Evolutionary conservation across 2,329 filamentous ascomycete genomes (phyloP).

Genomic region (Cytospora chrysosperma): DNA sequence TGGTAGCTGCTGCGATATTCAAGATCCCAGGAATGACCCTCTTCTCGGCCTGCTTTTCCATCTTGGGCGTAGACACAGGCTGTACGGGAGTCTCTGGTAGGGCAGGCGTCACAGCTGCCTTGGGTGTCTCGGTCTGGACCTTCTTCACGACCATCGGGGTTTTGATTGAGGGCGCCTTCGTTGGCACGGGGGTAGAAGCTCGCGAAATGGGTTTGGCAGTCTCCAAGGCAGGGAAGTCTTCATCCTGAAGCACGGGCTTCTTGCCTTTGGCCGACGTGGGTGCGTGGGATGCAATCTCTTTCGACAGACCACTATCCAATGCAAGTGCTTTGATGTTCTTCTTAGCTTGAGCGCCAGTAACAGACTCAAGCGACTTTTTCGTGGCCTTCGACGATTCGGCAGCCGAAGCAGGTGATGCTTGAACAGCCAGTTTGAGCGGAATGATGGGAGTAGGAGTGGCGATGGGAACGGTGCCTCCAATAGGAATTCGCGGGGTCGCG

Average conservation of each 20-base stretch:
- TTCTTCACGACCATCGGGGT: slow-evolving; percentile 38
- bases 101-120: slow-evolving; percentile 14
- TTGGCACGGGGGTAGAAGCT: slow-evolving; percentile 32
- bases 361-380: slow-evolving; percentile 28
- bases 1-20: slow-evolving; percentile 51
- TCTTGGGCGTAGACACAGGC: slow-evolving; percentile 27
- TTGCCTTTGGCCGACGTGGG: slow-evolving; percentile 33
- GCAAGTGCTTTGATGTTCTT: slow-evolving; percentile 43
- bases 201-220: slow-evolving; percentile 39
- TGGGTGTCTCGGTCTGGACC: slow-evolving; percentile 26
- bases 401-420: slow-evolving; percentile 27
- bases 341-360: slow-evolving; percentile 29
- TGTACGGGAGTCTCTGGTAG: slow-evolving; percentile 6
- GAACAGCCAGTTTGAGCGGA: slow-evolving; percentile 34
- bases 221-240: slow-evolving; percentile 62
- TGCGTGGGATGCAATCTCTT: slow-evolving; percentile 42
- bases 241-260: slow-evolving; percentile 49
- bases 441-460: slow-evolving; percentile 31
- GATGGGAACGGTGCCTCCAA: slow-evolving; percentile 22
- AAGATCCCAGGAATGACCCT: slow-evolving; percentile 43
- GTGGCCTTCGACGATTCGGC: slow-evolving; percentile 23
- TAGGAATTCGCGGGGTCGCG: slow-evolving; percentile 15
- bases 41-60: slow-evolving; percentile 31
- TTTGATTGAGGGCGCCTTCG: slow-evolving; percentile 34
- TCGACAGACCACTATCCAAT: slow-evolving; percentile 46